Evolutionary conservation across 1,284 basidiomycete species (phyloP).

Genomic region (Earliella scabrosa): DNA sequence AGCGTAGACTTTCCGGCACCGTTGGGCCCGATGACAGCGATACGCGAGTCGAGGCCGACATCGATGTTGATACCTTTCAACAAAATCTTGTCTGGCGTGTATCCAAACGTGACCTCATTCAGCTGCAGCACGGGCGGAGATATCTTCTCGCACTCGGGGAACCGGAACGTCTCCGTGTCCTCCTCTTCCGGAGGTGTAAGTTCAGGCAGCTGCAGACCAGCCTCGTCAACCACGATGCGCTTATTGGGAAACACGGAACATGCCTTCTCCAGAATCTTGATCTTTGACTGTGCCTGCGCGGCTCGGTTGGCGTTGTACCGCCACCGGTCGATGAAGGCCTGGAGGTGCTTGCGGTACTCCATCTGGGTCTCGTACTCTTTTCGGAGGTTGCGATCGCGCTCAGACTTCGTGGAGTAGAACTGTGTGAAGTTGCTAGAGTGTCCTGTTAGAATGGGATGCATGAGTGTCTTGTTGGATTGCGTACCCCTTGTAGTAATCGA

Average conservation of each 20-base stretch:
- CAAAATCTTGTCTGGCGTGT: constrained; percentile 80
- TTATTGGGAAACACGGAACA: not conserved
- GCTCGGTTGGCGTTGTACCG: constrained; percentile 92
- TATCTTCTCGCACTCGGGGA: constrained; percentile 95
- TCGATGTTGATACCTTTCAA: constrained; percentile 89
- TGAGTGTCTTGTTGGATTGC: constrained; percentile 15
- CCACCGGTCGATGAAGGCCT: constrained; percentile 98
- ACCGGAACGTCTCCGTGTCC: constrained; percentile 91
- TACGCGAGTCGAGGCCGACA: constrained; percentile 86
- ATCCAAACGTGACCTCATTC: constrained; percentile 92
- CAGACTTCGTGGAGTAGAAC: constrained; percentile 98
- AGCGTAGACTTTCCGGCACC: constrained; percentile 83
- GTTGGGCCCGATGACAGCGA: constrained; percentile 90
- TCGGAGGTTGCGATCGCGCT: constrained; percentile 88
- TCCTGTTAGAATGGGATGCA: not conserved
- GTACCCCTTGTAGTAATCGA: constrained; percentile 94
- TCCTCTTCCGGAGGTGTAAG: constrained; percentile 91
- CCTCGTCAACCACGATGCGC: not conserved
- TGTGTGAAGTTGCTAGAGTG: constrained; percentile 89
- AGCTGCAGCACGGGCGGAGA: constrained; percentile 96
- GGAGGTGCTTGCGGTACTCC: constrained; percentile 93
- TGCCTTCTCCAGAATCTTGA: constrained; percentile 97
- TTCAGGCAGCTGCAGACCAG: constrained; percentile 72
- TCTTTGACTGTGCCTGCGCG: constrained; percentile 68
- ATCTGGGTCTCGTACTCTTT: constrained; percentile 97